Evolutionary conservation across 768 basidiomycete species (phyloP).

Genomic region (Termitomyces sp.): DNA sequence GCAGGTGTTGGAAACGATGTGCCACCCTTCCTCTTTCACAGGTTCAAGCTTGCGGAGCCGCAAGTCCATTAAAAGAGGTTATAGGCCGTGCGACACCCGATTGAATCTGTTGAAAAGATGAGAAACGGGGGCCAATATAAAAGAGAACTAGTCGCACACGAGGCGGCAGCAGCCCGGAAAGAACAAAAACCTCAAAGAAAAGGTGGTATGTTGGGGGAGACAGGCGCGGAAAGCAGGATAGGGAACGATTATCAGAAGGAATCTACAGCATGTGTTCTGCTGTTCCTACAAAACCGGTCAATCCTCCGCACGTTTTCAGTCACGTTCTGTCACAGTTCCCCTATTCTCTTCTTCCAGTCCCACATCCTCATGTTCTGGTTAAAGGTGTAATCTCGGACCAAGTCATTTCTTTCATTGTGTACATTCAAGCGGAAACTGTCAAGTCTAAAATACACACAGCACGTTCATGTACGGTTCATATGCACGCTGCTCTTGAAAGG

Average conservation of each 20-base stretch:
- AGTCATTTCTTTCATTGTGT: neutral
- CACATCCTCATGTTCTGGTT: constrained; percentile 2
- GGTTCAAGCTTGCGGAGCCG: constrained; percentile 15
- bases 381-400: neutral
- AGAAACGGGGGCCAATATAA: constrained; percentile 2
- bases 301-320: constrained; percentile 25
- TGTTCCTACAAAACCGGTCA: constrained; percentile 22
- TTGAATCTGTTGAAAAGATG: constrained; percentile 7
- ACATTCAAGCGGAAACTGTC: neutral
- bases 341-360: neutral
- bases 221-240: constrained; percentile 16
- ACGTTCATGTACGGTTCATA: neutral
- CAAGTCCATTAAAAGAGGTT: constrained; percentile 24
- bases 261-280: constrained; percentile 29
- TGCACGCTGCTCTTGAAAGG: neutral
- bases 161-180: constrained; percentile 17
- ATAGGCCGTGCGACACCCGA: constrained; percentile 5
- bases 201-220: constrained; percentile 7
- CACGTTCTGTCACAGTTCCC: constrained; percentile 15
- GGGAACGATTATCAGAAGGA: constrained; percentile 24
- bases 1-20: constrained; percentile 34
- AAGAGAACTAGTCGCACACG: constrained; percentile 19
- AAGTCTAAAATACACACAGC: neutral
- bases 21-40: constrained; percentile 34
- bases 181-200: constrained; percentile 26